phyloP scores from a whole-genome alignment of 1,284 basidiomycete genomes.

The Spongispora temasekensis region DNA sequence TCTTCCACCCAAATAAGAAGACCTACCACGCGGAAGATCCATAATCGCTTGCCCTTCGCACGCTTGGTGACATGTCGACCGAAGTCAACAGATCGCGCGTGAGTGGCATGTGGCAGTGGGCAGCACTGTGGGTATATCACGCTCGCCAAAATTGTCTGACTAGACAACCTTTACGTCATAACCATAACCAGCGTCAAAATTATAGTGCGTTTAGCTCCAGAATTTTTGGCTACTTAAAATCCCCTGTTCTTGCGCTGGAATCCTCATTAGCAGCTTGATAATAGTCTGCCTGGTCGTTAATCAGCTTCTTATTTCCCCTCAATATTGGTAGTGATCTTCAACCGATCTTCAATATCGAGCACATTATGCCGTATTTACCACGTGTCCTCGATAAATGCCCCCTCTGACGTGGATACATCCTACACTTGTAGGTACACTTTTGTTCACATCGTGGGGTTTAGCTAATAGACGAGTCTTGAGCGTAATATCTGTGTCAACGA shows the following conservation, averaged over 20 bases:
- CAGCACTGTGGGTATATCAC: constrained; percentile 2
- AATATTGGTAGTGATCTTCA: constrained; percentile 31
- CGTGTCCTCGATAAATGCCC: constrained; percentile 13
- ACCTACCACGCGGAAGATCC: not conserved
- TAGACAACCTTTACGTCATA: constrained; percentile 23
- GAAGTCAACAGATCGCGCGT: constrained; percentile 1
- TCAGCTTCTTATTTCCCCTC: constrained; percentile 30
- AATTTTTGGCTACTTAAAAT: not conserved
- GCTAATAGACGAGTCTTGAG: not conserved
- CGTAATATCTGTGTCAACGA: not conserved
- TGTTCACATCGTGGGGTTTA: not conserved
- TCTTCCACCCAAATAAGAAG: constrained; percentile 6
- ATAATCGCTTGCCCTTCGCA: constrained; percentile 3
- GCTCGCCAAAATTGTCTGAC: constrained; percentile 4
- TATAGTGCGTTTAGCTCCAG: constrained; percentile 6
- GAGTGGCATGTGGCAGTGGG: constrained; percentile 7
- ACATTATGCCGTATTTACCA: constrained; percentile 19
- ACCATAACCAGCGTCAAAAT: constrained; percentile 6
- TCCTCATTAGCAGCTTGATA: constrained; percentile 4
- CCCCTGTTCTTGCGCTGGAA: not conserved
- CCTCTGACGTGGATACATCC: constrained; percentile 2
- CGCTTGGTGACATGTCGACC: constrained; percentile 1
- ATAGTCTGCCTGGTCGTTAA: constrained; percentile 19
- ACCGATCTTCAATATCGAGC: constrained; percentile 28
- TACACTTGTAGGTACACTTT: not conserved